Evolutionary conservation across 495 filamentous ascomycete species (phyloP).

Genomic region (Viridothelium virens): DNA sequence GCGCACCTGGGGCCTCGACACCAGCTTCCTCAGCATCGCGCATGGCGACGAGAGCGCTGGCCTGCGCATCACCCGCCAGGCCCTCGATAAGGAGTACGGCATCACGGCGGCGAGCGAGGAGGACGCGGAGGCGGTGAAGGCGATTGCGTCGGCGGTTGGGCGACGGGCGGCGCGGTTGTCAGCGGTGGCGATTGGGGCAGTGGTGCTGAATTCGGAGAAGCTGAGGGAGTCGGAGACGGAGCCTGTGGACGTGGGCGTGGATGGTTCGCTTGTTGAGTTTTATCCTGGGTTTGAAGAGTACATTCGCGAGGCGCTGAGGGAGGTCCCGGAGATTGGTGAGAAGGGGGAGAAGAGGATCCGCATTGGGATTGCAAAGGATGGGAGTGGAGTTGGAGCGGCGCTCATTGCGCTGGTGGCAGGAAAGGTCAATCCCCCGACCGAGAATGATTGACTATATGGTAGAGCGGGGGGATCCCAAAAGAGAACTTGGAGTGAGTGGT

Average conservation of each 20-base stretch:
- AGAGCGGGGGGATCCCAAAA: background rate
- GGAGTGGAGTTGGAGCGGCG: conserved; percentile 83
- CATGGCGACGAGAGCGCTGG: conserved; percentile 63
- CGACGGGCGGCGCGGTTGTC: conserved; percentile 82
- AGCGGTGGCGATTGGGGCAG: conserved; percentile 75
- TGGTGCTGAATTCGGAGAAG: conserved; percentile 61
- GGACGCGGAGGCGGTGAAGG: conserved; percentile 75
- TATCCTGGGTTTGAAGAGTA: conserved; percentile 80
- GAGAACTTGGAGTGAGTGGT: background rate
- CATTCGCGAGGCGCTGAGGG: conserved; percentile 65
- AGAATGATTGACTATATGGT: background rate
- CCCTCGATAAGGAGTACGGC: conserved; percentile 66
- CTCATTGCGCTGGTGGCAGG: conserved; percentile 72
- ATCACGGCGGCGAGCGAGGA: conserved; percentile 61
- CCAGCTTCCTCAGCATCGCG: conserved; percentile 71
- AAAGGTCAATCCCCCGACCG: conserved; percentile 11
- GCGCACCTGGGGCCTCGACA: conserved; percentile 83
- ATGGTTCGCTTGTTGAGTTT: conserved; percentile 83
- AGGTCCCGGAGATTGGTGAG: conserved; percentile 61
- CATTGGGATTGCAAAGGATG: conserved; percentile 92
- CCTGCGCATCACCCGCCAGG: conserved; percentile 57
- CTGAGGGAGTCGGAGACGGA: conserved; percentile 41
- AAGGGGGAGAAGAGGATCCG: conserved; percentile 69
- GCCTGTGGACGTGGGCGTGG: conserved; percentile 79
- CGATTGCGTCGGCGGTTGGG: conserved; percentile 72